Base-by-base conservation (phyloP, 106 monocot species). In the Acanthochlamys bracteata region DNA sequence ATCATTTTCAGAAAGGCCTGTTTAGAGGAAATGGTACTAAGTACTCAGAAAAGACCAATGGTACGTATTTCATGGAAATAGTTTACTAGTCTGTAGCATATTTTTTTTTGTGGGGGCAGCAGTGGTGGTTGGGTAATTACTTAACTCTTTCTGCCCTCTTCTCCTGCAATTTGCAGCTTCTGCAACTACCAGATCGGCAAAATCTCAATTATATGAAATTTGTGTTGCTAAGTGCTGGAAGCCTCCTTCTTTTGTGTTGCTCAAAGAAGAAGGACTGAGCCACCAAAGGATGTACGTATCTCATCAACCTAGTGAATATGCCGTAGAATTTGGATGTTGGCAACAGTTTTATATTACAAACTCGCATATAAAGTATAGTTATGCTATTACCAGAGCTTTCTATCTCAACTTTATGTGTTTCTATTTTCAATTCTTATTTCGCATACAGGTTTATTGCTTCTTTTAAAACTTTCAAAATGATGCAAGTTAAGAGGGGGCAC, bases 221-320 rank as follows among this genome's bases (percentile, higher is more conserved):
- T 92, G 92, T 63, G 49, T 71, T 40, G 65, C 65, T 45, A 79
- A 84, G 61, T 71, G 73, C 64, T 92, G 92, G 92, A 74, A 60
- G 7, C 78, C 39, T 33, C 92, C 92, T 24, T 73, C 68, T 17
- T 92, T 88, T 66, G 57, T 45, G 16, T 88, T 78, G 46, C 76
- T 63, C 27, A 82, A 79, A 45, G 76, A 82, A 23, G 87, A 84
- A 79, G 92, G 92, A 25, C 72, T 69, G 14, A 22, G 39, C 61
- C 91, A 92, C 73, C 69, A 71, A 27, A 73, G 55, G 66, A 75
- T 39, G 92, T 92, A 77, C 76, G 78, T 13, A 24, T 25, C 4
- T 55, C 24, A 55, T 55, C 24, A 55, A 21, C 16, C 39, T 33
- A 33, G 33, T 33, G 33, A 33, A 1, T 3, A 33, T 33, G 1